Conservation (phyloP, 2,329 filamentous ascomycete genomes). For the Phaeosphaeriaceae sp. region DNA sequence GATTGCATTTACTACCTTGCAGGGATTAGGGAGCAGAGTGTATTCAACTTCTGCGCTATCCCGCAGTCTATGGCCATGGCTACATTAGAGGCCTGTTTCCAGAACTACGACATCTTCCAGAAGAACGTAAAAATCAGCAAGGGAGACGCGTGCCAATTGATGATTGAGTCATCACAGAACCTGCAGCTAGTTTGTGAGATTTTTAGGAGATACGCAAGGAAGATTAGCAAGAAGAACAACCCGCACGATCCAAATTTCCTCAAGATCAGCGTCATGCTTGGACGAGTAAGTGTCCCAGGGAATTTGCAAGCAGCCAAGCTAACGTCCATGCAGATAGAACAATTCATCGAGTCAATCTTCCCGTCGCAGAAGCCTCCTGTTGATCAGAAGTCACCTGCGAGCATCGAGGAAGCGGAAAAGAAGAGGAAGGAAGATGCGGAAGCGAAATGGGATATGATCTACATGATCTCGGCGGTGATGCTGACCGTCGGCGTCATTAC, state of each 20-base stretch:
- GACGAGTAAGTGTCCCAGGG: constrained; percentile 65
- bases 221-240: constrained; percentile 92
- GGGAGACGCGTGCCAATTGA: constrained; percentile 87
- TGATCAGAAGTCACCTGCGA: constrained; percentile 38
- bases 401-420: constrained; percentile 63
- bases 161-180: constrained; percentile 93
- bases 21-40: constrained; percentile 90
- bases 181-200: constrained; percentile 79
- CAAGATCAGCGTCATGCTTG: constrained; percentile 88
- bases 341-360: constrained; percentile 94
- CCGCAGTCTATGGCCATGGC: constrained; percentile 98
- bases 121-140: constrained; percentile 96
- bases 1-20: constrained; percentile 99
- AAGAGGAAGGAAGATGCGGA: constrained; percentile 60
- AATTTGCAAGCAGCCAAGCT: constrained; percentile 1
- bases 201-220: constrained; percentile 77
- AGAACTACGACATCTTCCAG: constrained; percentile 84
- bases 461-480: constrained; percentile 71
- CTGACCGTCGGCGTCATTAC: constrained; percentile 74
- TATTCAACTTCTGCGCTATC: constrained; percentile 99
- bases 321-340: constrained; percentile 72
- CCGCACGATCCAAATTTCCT: constrained; percentile 91
- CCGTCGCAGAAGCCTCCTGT: constrained; percentile 76
- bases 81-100: constrained; percentile 89
- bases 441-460: constrained; percentile 61